These are phyloP conservation scores for Chlamydomonas sp. DNA, from an alignment of 139 green algal species.

Conservation along the genomic window DNA sequence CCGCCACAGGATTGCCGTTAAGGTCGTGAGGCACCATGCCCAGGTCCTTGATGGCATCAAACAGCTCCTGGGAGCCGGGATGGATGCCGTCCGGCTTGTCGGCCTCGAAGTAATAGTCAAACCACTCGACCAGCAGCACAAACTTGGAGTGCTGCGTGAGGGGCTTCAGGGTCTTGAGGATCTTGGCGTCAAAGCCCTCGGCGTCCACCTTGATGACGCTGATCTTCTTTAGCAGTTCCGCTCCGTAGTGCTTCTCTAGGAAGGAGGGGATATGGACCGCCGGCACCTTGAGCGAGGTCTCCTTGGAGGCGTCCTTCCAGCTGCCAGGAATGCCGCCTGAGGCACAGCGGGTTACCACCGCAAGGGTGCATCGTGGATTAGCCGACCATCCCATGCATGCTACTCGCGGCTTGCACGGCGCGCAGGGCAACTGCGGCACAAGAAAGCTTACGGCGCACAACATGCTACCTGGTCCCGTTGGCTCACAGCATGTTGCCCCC, in stretches of 20 bases:
- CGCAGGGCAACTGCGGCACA: too few species aligned
- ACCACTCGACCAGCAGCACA: background rate
- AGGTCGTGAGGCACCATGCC: background rate
- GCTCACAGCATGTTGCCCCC: too few species aligned
- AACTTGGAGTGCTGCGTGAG: background rate
- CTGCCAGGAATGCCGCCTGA: background rate
- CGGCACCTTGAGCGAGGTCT: background rate
- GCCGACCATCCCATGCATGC: too few species aligned
- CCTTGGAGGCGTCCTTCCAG: background rate
- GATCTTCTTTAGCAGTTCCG: background rate
- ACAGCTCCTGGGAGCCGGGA: background rate
- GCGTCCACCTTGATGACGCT: slow-evolving; percentile 7
- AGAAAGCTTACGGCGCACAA: too few species aligned
- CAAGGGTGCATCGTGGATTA: too few species aligned
- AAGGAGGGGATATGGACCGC: background rate
- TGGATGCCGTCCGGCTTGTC: background rate
- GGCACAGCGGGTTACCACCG: too few species aligned
- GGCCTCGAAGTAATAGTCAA: background rate
- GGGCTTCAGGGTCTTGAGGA: background rate
- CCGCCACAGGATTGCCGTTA: background rate
- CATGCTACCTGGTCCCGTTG: too few species aligned
- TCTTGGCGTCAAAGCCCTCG: background rate
- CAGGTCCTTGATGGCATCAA: background rate
- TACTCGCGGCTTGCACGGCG: too few species aligned
- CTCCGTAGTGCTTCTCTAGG: background rate